Evolutionary conservation across 352 stramenopile species (phyloP).

Genomic region (Pythium insidiosum): DNA sequence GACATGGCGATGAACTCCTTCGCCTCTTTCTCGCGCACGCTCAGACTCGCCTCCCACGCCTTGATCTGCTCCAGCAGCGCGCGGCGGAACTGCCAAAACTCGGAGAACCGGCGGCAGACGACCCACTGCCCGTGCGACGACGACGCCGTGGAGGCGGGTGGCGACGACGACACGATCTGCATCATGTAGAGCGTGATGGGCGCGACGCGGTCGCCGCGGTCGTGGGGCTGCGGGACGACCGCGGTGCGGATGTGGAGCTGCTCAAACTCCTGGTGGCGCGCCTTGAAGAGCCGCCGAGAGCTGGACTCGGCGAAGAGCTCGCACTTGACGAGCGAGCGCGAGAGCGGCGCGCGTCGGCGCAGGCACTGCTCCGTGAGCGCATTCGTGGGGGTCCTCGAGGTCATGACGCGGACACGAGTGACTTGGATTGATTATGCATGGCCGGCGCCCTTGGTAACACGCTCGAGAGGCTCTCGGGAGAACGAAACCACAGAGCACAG

Average conservation of each 20-base stretch:
- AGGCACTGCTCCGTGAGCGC: constrained; percentile 1
- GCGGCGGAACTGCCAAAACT: constrained; percentile 51
- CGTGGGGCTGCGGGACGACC: constrained; percentile 6
- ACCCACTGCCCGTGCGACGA: constrained; percentile 28
- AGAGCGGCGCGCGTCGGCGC: constrained; percentile 1
- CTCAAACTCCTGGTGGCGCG: constrained; percentile 35
- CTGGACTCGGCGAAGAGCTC: constrained; percentile 26
- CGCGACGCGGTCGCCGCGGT: constrained; percentile 7
- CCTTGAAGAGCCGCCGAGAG: constrained; percentile 48
- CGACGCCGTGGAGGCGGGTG: constrained; percentile 2
- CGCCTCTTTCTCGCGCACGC: constrained; percentile 15
- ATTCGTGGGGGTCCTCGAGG: not conserved
- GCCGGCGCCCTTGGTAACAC: too few species aligned
- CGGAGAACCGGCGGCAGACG: constrained; percentile 54
- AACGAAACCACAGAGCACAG: too few species aligned
- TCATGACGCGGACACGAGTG: too few species aligned
- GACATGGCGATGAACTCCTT: constrained; percentile 38
- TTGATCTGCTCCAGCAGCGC: constrained; percentile 35
- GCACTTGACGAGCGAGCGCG: constrained; percentile 12
- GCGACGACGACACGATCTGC: constrained; percentile 32
- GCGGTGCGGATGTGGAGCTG: constrained; percentile 37
- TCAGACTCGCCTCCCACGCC: constrained; percentile 29
- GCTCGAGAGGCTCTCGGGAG: too few species aligned
- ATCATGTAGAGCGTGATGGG: constrained; percentile 65
- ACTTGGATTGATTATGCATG: too few species aligned